A percentile compares a stretch with the other conserved stretches of the same genome.
Conservation (phyloP, 2,329 filamentous ascomycete species). For the Paraphoma sp. region DNA sequence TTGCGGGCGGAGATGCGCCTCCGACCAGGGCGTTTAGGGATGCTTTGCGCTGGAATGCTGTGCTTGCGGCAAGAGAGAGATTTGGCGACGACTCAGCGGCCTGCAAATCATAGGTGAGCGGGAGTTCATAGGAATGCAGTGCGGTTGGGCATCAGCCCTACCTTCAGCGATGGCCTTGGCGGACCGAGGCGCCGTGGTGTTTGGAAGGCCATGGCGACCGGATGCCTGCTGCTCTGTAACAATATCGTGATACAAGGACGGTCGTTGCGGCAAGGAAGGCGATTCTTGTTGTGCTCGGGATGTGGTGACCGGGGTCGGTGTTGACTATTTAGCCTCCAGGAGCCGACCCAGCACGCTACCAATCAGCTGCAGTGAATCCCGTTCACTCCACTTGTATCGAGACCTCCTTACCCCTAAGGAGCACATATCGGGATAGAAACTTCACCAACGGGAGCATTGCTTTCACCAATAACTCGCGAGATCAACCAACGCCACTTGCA, state of each 20-base stretch:
- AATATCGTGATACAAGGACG: constrained; percentile 7
- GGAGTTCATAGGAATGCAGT: constrained; percentile 20
- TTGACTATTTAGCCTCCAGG: background rate
- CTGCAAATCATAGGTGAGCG: background rate
- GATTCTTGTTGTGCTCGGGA: constrained; percentile 9
- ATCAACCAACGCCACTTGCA: background rate
- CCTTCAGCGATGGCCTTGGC: constrained; percentile 48
- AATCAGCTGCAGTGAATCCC: background rate
- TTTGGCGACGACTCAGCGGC: constrained; percentile 51
- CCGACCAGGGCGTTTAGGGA: constrained; percentile 73
- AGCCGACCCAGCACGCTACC: background rate
- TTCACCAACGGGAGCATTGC: background rate
- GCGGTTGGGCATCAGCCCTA: constrained; percentile 11
- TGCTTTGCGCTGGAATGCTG: constrained; percentile 69
- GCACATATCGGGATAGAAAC: too few species aligned
- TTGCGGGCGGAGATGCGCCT: constrained; percentile 48
- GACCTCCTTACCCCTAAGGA: background rate
- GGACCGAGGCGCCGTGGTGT: constrained; percentile 49
- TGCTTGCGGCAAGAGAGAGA: constrained; percentile 48
- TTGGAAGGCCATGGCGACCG: constrained; percentile 48
- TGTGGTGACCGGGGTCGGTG: constrained; percentile 3
- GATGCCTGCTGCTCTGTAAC: constrained; percentile 17
- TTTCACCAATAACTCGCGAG: background rate
- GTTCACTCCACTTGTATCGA: background rate
- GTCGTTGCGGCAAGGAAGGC: constrained; percentile 8